Conservation (phyloP, 495 filamentous ascomycete genomes). For the Penicillium canescens region DNA sequence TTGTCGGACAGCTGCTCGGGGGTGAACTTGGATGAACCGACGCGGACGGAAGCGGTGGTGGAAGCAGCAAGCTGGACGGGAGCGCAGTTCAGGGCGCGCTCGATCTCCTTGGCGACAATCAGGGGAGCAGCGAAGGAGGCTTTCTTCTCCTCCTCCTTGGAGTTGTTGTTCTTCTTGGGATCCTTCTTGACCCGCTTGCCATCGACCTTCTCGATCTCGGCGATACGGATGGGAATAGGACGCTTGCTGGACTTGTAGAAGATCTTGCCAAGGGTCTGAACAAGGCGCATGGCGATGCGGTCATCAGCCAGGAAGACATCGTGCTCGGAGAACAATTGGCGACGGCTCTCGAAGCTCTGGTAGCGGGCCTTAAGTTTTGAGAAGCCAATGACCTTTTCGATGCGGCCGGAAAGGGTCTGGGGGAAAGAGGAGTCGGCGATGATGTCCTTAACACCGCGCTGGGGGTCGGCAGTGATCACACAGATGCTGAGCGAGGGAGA, state of each 20-base stretch:
- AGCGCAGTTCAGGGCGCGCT: slow-evolving; percentile 67
- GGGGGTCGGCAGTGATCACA: slow-evolving; percentile 82
- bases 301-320: slow-evolving; percentile 89
- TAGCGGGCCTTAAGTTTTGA: slow-evolving; percentile 83
- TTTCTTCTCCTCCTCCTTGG: slow-evolving; percentile 34
- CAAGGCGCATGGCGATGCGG: slow-evolving; percentile 74
- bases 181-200: slow-evolving; percentile 64
- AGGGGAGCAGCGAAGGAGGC: slow-evolving; percentile 47
- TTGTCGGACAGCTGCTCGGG: slow-evolving; percentile 79
- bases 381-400: slow-evolving; percentile 79
- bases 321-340: slow-evolving; percentile 81
- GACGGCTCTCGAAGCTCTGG: slow-evolving; percentile 79
- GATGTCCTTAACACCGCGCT: slow-evolving; percentile 86
- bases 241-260: slow-evolving; percentile 87
- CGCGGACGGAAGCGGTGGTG: slow-evolving; percentile 63
- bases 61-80: slow-evolving; percentile 72
- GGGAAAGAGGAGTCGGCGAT: slow-evolving; percentile 76
- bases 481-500: slow-evolving; percentile 68
- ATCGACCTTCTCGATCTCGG: slow-evolving; percentile 61
- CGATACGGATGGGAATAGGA: slow-evolving; percentile 79
- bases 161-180: slow-evolving; percentile 29
- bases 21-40: slow-evolving; percentile 71
- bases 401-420: slow-evolving; percentile 63
- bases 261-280: slow-evolving; percentile 74
- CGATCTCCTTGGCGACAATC: slow-evolving; percentile 68